These are phyloP conservation scores for Apiotrichum mycotoxinovorans DNA, from an alignment of 1,284 basidiomycete species.

Conservation along the genomic window DNA sequence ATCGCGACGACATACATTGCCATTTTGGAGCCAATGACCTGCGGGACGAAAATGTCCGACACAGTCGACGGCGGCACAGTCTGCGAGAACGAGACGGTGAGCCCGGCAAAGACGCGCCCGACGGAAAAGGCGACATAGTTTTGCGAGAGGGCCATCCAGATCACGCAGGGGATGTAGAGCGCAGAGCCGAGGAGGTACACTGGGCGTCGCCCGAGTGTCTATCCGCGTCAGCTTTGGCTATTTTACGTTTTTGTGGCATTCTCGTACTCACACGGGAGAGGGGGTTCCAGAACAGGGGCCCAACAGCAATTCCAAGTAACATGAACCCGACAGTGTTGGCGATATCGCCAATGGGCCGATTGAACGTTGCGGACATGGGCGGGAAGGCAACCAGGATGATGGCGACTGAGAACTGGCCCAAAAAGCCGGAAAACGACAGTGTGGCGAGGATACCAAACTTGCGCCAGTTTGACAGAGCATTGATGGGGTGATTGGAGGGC, in stretches of 20 bases:
- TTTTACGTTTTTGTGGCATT: not conserved
- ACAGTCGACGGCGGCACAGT: constrained; percentile 34
- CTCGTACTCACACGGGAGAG: constrained; percentile 16
- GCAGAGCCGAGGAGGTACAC: constrained; percentile 43
- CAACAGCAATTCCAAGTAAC: constrained; percentile 47
- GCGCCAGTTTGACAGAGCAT: constrained; percentile 30
- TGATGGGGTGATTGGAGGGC: constrained; percentile 32
- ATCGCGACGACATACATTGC: constrained; percentile 33
- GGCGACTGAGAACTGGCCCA: constrained; percentile 35
- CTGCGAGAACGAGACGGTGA: constrained; percentile 27
- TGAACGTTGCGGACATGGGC: not conserved
- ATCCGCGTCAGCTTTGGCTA: not conserved
- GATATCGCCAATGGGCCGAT: constrained; percentile 26
- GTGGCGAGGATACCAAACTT: constrained; percentile 41
- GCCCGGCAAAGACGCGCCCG: constrained; percentile 30
- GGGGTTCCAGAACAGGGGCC: constrained; percentile 42
- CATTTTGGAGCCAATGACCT: constrained; percentile 44
- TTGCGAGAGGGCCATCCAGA: constrained; percentile 41
- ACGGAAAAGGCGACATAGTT: constrained; percentile 26
- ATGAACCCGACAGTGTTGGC: constrained; percentile 47
- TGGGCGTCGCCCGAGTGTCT: constrained; percentile 42
- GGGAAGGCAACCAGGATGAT: constrained; percentile 24
- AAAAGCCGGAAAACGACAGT: constrained; percentile 30
- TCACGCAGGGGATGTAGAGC: constrained; percentile 40
- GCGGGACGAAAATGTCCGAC: constrained; percentile 34